A percentile compares a stretch with the other conserved stretches of the same genome.
phyloP scores from a whole-genome alignment of 179 eudicot species.

The Dionaea muscipula region DNA sequence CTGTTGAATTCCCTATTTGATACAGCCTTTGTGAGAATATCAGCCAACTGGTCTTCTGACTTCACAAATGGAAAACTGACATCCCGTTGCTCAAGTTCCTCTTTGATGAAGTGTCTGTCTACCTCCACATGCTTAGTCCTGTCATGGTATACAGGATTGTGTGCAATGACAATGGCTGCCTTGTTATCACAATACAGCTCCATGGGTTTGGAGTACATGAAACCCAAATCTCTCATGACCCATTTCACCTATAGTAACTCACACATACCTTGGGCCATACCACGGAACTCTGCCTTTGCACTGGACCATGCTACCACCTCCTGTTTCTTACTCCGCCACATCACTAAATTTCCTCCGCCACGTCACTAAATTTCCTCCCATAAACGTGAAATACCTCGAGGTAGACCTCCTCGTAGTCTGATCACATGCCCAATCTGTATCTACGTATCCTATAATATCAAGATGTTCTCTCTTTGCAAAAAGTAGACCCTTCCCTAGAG shows the following conservation, averaged over 20 bases:
- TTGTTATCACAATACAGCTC: background rate
- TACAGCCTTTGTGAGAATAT: no score
- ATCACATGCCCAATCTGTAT: background rate
- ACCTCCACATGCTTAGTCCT: no score
- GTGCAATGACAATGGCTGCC: no score
- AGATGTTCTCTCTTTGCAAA: background rate
- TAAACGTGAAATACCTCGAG: background rate
- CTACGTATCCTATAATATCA: background rate
- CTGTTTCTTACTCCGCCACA: background rate
- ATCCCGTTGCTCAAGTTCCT: no score
- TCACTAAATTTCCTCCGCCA: no score
- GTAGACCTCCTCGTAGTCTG: background rate
- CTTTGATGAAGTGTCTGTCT: no score
- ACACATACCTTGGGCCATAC: background rate
- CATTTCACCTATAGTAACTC: background rate
- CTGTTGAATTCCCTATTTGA: no score
- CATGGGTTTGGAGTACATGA: background rate
- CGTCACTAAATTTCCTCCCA: background rate
- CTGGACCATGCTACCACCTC: background rate
- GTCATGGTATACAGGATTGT: no score
- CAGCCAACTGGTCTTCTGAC: no score
- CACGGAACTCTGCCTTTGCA: background rate
- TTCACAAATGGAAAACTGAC: no score
- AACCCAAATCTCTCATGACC: background rate
- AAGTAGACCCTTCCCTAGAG: background rate